Base-by-base conservation (phyloP, 805 yeast species). In the Saccharomycopsis microspora region DNA sequence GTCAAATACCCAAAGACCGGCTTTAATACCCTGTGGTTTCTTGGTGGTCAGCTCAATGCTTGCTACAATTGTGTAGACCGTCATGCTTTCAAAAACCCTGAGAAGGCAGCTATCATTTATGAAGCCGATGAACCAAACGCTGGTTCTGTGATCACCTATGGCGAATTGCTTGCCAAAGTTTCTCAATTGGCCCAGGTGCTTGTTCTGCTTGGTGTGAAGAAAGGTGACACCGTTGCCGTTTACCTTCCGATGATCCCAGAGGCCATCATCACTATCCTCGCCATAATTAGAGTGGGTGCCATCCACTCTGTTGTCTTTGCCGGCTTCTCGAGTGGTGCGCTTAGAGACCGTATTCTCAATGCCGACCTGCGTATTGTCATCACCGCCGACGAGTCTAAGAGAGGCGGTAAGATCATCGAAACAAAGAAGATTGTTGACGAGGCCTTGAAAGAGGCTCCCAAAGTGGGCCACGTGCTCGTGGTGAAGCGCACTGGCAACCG, bases 171-270 rank as follows among this genome's bases (percentile, higher is more conserved):
- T 55, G 75, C 75, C 55, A 75, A 84, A 57, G 87, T 84, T 34
- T 80, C 78, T 39, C 75, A 76, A 60, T 78, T 81, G 47, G 83
- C 90, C 5, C 85, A 82, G 57, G 81, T 80, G 35, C 71, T 85
- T 60, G 67, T 71, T 55, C 65, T 68, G 51, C 68, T 80, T 71
- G 89, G 89, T 44, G 80, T 84, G 49, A 67, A 71, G 52, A 85
- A 84, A 65, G 93, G 93, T 57, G 95, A 85, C 61, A 81, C 88
- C 11, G 90, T 85, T 49, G 93, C 93, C 29, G 84, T 85, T 46
- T 85, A 85, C 63, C 70, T 85, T 69, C 95, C 95, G 58, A 85
- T 84, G 93, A 81, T 80, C 54, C 83, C 89, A 42, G 85, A 83
- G 61, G 89, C 93, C 38, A 66, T 85, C 45, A 69, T 82, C 49